Conservation (phyloP, 2,329 filamentous ascomycete species). For the Botrytis sinoallii region DNA sequence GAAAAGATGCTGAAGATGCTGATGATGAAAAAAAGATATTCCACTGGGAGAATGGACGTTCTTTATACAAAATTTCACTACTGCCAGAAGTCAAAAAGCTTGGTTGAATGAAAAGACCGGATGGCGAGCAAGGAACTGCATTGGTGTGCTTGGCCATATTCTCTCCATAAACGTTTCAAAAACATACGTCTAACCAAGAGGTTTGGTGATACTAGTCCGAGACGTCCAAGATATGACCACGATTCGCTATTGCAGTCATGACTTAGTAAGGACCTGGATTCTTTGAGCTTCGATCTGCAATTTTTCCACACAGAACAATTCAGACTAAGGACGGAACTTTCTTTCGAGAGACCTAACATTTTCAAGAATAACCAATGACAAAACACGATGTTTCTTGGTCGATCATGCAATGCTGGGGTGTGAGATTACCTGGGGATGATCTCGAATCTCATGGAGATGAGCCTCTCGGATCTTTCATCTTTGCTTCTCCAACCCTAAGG, state of each 20-base stretch:
- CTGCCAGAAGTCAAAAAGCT: constrained; percentile 25
- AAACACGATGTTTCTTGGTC: neutral
- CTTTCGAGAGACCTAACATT: neutral
- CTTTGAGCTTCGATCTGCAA: neutral
- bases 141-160: neutral
- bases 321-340: neutral
- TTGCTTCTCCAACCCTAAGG: constrained; percentile 8
- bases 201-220: constrained; percentile 27
- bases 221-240: constrained; percentile 20
- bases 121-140: constrained; percentile 28
- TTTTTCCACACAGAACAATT: neutral
- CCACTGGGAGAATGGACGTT: constrained; percentile 4
- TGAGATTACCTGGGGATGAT: neutral
- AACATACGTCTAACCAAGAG: constrained; percentile 21
- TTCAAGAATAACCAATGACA: constrained; percentile 6
- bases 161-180: constrained; percentile 24
- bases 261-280: neutral
- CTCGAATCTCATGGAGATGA: constrained; percentile 1
- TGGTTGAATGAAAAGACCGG: constrained; percentile 28
- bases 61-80: constrained; percentile 32
- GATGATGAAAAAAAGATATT: constrained; percentile 30
- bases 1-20: constrained; percentile 26
- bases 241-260: neutral
- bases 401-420: constrained; percentile 5
- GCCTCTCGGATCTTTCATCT: constrained; percentile 13